Evolutionary conservation across 306 rosid genomes (phyloP), one percentile per base, ranked within the genome.

Genomic region (Dryas drummondii): DNA sequence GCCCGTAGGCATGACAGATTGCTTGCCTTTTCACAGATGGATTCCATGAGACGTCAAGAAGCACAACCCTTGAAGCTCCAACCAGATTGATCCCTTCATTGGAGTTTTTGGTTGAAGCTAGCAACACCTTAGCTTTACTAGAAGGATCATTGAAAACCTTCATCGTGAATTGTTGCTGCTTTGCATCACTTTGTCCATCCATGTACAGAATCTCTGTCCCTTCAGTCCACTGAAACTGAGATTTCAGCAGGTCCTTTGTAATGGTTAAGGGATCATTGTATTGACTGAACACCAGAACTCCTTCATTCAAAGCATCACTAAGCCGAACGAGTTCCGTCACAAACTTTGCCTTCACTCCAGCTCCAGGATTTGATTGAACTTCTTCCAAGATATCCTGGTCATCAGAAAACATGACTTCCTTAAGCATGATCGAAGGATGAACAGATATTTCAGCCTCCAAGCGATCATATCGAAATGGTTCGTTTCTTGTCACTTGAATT

Each of bases 31-130:
- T 91, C 7, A 88, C 89, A 0, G 96, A 86, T 2, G 93, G 96
- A 66, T 90, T 90, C 96, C 96, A 90, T 7, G 83, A 82, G 8
- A 85, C 83, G 59, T 90, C 96, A 7, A 90, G 88, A 48, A 90
- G 71, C 74, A 90, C 87, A 26, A 88, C 96, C 77, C 96, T 83
- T 19, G 96, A 90, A 51, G 96, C 96, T 8, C 96, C 96, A 41
- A 85, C 81, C 37, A 90, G 79, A 75, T 67, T 81, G 50, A 90
- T 90, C 5, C 96, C 96, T 85, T 90, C 96, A 13, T 67, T 78
- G 63, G 88, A 83, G 15, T 91, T 86, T 84, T 2, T 88, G 1
- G 69, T 88, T 32, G 96, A 88, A 9, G 92, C 96, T n/a, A 90
- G 84, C 68, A 90, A 71, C 22, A 86, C 87, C 74, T 76, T 81